Conservation (phyloP, 2,329 filamentous ascomycete genomes). For the Zymoseptoria ardabiliae region DNA sequence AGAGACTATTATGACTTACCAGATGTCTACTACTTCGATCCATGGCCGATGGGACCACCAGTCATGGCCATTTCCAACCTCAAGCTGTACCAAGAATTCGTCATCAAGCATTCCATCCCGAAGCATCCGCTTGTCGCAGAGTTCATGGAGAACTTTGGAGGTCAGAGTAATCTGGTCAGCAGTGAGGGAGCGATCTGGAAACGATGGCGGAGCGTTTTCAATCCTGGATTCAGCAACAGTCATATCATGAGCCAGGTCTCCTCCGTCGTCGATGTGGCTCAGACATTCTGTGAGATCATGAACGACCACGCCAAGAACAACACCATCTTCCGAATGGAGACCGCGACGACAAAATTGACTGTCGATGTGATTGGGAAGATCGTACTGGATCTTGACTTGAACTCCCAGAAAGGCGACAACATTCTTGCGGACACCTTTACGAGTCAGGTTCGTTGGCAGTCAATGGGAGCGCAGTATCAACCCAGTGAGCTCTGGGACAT, state of each 20-base stretch:
- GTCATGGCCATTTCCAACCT: conserved; percentile 34
- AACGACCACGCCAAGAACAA: conserved; percentile 29
- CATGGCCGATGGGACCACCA: conserved; percentile 35
- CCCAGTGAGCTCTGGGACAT: conserved; percentile 33
- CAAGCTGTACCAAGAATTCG: conserved; percentile 34
- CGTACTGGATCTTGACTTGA: conserved; percentile 33
- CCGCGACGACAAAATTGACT: conserved; percentile 33
- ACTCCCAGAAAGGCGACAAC: conserved; percentile 30
- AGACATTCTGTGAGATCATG: conserved; percentile 30
- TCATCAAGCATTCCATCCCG: conserved; percentile 26
- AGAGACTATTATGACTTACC: conserved; percentile 32
- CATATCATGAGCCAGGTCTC: conserved; percentile 36
- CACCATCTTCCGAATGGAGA: conserved; percentile 35
- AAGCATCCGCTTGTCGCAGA: conserved; percentile 29
- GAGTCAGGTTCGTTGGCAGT: conserved; percentile 30
- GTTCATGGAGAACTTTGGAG: conserved; percentile 32
- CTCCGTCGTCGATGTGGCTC: conserved; percentile 30
- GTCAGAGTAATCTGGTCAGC: conserved; percentile 32
- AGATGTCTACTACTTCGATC: conserved; percentile 38
- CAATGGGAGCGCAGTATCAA: conserved; percentile 28
- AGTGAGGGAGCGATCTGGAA: conserved; percentile 37
- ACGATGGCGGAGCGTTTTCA: conserved; percentile 38
- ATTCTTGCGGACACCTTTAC: conserved; percentile 33
- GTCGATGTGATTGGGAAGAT: conserved; percentile 39
- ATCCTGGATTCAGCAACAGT: conserved; percentile 33